Base-by-base conservation (phyloP, 768 basidiomycete genomes). In the Cystobasidiopsis lactophilus region DNA sequence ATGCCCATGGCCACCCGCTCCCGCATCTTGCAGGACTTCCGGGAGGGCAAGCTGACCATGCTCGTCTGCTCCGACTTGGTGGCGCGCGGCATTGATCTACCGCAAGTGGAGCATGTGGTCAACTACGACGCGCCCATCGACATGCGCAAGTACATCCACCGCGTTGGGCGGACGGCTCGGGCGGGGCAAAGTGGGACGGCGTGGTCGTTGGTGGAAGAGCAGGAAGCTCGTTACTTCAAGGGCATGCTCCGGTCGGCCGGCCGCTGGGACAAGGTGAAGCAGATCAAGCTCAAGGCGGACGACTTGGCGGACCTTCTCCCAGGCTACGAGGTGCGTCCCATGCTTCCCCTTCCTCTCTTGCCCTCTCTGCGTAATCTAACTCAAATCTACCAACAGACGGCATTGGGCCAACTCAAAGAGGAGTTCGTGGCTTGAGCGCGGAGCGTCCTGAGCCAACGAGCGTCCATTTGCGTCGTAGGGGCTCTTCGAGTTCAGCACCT, bases 81-180 rank as follows among this genome's bases (percentile, higher is more conserved):
- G 54, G 84, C 91, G 2, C 78, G 93, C 53, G 93, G 93, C 11
- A 86, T 95, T 55, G 91, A 96, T 62, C 82, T 98, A 53, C 82
- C 78, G 53, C 77, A 85, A 58, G 85, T 96, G 31, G 76, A 79
- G 2, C 83, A 93, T 66, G 91, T 98, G 29, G 76, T 98, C 44
- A 88, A 80, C 62, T 96, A 98, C 65, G 93, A 98, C 64, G 79
- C 77, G 2, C 89, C 93, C 9, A 74, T 93, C n/a, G 93, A 96
- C 65, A 88, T 95, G 76, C 75, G 85, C 48, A 96, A 96, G 66
- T 98, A 98, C 63, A 84, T 98, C 11, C 93, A 98, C 66, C 80
- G 93, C 50, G 91, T 89, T 9, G 93, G 93, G 21, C 74, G 93
- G 40, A 96, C 93, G 4, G 93, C 93, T 2, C 75, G 93, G 48